Evolutionary conservation across 192 early-diverging fungal genomes (phyloP).

Genomic region (Umbelopsis vinacea): DNA sequence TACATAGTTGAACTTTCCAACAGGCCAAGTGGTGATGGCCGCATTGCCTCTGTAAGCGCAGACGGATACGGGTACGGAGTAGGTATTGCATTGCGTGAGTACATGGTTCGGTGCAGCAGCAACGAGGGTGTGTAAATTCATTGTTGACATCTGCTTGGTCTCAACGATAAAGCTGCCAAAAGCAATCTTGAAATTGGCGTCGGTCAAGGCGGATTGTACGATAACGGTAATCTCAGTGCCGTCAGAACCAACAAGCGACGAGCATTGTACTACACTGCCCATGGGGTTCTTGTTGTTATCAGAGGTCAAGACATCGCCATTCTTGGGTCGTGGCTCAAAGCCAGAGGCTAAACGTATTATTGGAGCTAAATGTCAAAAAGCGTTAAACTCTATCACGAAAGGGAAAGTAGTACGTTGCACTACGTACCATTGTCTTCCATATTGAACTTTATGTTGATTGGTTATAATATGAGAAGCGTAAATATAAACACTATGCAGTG

Average conservation of each 20-base stretch:
- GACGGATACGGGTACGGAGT: conserved; percentile 49
- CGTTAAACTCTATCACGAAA: neutral
- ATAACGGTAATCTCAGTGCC: conserved; percentile 31
- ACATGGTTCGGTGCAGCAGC: conserved; percentile 48
- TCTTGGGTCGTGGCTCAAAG: conserved; percentile 31
- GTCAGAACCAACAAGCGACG: conserved; percentile 21
- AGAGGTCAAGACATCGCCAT: neutral
- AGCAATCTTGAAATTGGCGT: conserved; percentile 42
- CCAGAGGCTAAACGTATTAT: conserved; percentile 31
- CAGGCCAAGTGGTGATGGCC: conserved; percentile 47
- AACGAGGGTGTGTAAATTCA: conserved; percentile 47
- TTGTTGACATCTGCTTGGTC: conserved; percentile 50
- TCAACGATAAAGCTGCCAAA: conserved; percentile 56
- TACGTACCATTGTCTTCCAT: conserved; percentile 46
- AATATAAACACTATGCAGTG: neutral
- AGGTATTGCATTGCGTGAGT: conserved; percentile 42
- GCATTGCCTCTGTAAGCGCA: conserved; percentile 49
- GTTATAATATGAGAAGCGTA: neutral
- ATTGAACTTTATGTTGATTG: no score
- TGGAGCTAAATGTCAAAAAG: conserved; percentile 26
- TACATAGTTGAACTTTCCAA: conserved; percentile 50
- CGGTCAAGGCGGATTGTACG: conserved; percentile 14
- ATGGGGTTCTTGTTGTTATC: neutral
- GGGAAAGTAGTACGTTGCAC: conserved; percentile 37
- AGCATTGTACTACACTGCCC: conserved; percentile 23